Evolutionary conservation across 169 alveolate genomes (phyloP).

Genomic region (Cryptosporidium canis): DNA sequence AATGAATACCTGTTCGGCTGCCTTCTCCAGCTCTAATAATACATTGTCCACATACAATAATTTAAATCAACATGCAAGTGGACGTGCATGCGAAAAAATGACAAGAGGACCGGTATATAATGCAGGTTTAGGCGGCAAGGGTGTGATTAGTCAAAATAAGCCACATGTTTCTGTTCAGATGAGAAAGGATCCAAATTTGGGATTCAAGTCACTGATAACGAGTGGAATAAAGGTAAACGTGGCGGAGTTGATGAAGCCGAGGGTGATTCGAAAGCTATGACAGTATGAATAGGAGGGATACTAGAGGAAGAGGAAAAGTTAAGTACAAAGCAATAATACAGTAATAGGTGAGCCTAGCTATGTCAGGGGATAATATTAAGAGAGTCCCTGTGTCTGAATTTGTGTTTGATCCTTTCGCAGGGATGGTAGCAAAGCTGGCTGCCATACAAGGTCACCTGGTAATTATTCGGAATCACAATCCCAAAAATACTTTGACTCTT

Average conservation of each 20-base stretch:
- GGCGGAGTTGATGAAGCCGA: slow-evolving; percentile 35
- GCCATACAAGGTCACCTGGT: slow-evolving; percentile 19
- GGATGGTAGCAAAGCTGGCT: slow-evolving; percentile 68
- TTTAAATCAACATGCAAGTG: background rate
- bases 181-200: slow-evolving; percentile 21
- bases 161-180: background rate
- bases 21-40: background rate
- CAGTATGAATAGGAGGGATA: background rate
- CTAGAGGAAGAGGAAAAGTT: background rate
- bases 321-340: background rate
- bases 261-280: slow-evolving; percentile 7
- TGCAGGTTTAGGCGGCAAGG: background rate
- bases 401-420: slow-evolving; percentile 53
- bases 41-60: background rate
- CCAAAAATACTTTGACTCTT: slow-evolving; percentile 17
- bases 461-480: slow-evolving; percentile 5
- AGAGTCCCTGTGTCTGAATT: slow-evolving; percentile 48
- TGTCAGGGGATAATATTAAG: background rate
- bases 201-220: slow-evolving; percentile 44
- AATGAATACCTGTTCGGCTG: background rate
- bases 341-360: background rate
- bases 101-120: background rate
- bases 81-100: slow-evolving; percentile 3
- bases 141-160: background rate
- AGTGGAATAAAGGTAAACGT: slow-evolving; percentile 51